Evolutionary conservation across 2,329 filamentous ascomycete species (phyloP).

Genomic region (Ophiosphaerella narmari): DNA sequence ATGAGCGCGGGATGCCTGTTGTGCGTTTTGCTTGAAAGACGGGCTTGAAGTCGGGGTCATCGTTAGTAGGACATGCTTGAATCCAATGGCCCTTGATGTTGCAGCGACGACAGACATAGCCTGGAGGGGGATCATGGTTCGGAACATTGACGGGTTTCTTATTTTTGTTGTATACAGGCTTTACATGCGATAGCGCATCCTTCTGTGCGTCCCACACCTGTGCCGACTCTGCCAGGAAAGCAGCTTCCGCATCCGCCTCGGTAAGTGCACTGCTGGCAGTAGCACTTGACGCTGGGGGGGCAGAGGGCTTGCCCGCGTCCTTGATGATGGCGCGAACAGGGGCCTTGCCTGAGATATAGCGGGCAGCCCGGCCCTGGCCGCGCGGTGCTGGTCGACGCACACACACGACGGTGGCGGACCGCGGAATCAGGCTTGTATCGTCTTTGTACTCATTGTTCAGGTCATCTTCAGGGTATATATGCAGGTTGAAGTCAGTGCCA

Average conservation of each 20-base stretch:
- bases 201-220: constrained; percentile 94
- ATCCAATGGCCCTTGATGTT: constrained; percentile 99
- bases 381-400: constrained; percentile 82
- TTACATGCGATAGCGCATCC: constrained; percentile 80
- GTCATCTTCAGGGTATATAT: constrained; percentile 88
- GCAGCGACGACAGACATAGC: constrained; percentile 96
- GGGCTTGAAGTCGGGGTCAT: constrained; percentile 94
- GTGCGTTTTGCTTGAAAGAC: constrained; percentile 92
- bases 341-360: constrained; percentile 97
- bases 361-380: constrained; percentile 86
- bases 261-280: constrained; percentile 66
- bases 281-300: constrained; percentile 37
- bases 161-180: constrained; percentile 48
- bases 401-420: constrained; percentile 91
- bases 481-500: constrained; percentile 93
- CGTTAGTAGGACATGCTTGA: constrained; percentile 96
- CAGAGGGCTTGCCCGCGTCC: constrained; percentile 59
- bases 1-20: constrained; percentile 93
- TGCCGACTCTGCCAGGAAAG: constrained; percentile 87
- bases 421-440: constrained; percentile 95
- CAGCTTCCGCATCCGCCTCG: constrained; percentile 91
- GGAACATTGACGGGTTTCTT: constrained; percentile 76
- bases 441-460: constrained; percentile 93
- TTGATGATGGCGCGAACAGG: constrained; percentile 81
- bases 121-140: constrained; percentile 88